Conservation (phyloP, 139 green algal species). For the Trebouxia sp. region DNA sequence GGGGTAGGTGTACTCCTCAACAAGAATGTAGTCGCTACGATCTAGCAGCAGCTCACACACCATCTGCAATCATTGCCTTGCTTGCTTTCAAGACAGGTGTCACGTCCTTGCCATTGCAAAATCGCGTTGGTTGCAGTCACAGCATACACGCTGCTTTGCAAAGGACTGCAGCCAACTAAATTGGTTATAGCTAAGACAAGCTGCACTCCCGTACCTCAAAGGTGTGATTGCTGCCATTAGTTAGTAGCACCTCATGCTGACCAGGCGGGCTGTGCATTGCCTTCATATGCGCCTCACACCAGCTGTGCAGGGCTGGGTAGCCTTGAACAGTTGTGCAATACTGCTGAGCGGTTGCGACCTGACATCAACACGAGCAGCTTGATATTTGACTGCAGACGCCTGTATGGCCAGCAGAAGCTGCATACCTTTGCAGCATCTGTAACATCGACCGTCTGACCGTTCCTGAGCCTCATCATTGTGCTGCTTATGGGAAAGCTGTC, state of each 20-base stretch:
- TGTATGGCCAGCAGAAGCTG: background rate
- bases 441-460: background rate
- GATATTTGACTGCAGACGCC: background rate
- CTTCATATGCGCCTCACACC: conserved; percentile 6
- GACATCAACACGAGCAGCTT: background rate
- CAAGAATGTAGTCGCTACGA: conserved; percentile 53
- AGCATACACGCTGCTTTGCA: too few species aligned
- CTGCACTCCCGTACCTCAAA: conserved; percentile 43
- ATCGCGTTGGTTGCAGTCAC: background rate
- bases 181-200: too few species aligned
- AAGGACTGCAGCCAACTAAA: too few species aligned
- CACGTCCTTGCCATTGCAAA: background rate
- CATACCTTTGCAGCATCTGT: background rate
- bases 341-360: background rate
- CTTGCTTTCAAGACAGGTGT: background rate
- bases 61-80: conserved; percentile 40
- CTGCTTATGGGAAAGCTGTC: conserved; percentile 12
- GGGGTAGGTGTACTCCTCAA: conserved; percentile 77
- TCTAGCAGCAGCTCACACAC: conserved; percentile 54
- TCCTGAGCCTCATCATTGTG: background rate
- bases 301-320: background rate
- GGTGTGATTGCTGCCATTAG: conserved; percentile 36
- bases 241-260: conserved; percentile 39
- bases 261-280: conserved; percentile 2
- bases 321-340: conserved; percentile 2